Percentiles rank a stretch among this genome's conserved stretches.
These are phyloP conservation scores for Alternaria alternata DNA, from an alignment of 2,329 filamentous ascomycete species.

Conservation along the genomic window DNA sequence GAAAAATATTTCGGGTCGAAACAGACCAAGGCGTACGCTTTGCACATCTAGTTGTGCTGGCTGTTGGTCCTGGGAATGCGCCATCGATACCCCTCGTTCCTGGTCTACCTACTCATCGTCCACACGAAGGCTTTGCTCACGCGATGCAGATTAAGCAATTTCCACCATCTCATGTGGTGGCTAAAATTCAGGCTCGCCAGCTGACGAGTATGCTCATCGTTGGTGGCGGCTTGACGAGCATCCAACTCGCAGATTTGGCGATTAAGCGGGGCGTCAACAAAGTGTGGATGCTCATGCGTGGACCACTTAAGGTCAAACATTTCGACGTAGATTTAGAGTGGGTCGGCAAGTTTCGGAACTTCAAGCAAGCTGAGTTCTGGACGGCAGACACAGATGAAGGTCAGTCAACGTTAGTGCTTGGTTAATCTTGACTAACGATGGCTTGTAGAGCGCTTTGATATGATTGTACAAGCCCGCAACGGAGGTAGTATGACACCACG, in stretches of 20 bases:
- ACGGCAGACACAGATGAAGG: conserved; percentile 73
- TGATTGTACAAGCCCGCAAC: conserved; percentile 71
- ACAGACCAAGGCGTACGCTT: conserved; percentile 65
- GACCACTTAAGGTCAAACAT: conserved; percentile 70
- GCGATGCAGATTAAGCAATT: conserved; percentile 69
- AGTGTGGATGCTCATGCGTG: conserved; percentile 75
- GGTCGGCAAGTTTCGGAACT: conserved; percentile 84
- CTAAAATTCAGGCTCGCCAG: conserved; percentile 58
- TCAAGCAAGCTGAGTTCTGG: conserved; percentile 80
- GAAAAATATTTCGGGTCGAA: conserved; percentile 70
- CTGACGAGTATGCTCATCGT: conserved; percentile 72
- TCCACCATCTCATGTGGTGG: conserved; percentile 61
- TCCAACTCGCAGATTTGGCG: conserved; percentile 74
- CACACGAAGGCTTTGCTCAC: conserved; percentile 66
- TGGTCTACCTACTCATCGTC: conserved; percentile 44
- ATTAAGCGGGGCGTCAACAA: conserved; percentile 70
- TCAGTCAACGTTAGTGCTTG: conserved; percentile 22
- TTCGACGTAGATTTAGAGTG: conserved; percentile 80
- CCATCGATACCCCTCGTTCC: conserved; percentile 57
- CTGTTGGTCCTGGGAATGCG: conserved; percentile 72
- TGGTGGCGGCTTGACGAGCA: conserved; percentile 79
- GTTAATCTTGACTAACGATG: background rate
- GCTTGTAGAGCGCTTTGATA: conserved; percentile 66
- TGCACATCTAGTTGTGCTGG: conserved; percentile 71
- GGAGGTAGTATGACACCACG: conserved; percentile 79